Percentiles rank a stretch among this genome's conserved stretches.
Conservation (phyloP, 2,329 filamentous ascomycete species). For the Geosmithia putterillii region DNA sequence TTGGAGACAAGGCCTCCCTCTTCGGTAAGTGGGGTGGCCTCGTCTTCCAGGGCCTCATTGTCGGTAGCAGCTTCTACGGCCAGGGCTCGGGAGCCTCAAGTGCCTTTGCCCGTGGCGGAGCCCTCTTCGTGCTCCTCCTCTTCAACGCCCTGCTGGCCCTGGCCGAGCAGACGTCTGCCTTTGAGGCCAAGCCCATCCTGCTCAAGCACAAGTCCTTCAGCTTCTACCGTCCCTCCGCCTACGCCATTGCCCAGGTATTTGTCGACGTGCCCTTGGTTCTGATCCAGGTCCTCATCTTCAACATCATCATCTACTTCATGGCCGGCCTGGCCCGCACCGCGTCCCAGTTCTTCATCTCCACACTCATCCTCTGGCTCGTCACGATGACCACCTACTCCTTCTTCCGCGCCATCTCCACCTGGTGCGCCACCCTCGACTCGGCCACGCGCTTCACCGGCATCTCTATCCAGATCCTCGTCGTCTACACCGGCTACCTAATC, state of each 20-base stretch:
- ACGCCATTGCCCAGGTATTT: conserved; percentile 43
- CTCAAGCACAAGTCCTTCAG: conserved; percentile 60
- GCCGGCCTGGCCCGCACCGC: conserved; percentile 53
- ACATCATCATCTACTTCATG: conserved; percentile 68
- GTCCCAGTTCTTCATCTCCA: conserved; percentile 55
- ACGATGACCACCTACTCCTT: conserved; percentile 46
- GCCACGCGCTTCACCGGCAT: conserved; percentile 47
- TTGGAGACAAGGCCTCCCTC: conserved; percentile 62
- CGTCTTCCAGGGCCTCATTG: conserved; percentile 60
- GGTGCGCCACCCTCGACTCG: conserved; percentile 48
- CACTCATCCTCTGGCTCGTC: conserved; percentile 46
- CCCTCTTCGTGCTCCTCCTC: conserved; percentile 38
- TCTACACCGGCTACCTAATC: conserved; percentile 57
- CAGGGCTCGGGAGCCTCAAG: conserved; percentile 45
- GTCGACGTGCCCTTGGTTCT: conserved; percentile 51
- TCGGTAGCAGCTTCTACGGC: conserved; percentile 70
- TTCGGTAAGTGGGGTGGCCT: conserved; percentile 75
- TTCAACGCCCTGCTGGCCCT: conserved; percentile 56
- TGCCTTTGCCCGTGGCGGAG: conserved; percentile 44
- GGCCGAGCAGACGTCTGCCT: conserved; percentile 57
- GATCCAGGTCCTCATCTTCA: conserved; percentile 54
- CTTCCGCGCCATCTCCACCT: conserved; percentile 45
- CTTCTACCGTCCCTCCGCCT: conserved; percentile 50
- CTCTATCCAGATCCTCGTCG: conserved; percentile 49
- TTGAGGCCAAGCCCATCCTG: conserved; percentile 50